Conservation (phyloP, 2,329 filamentous ascomycete genomes). For the Venturia carpophila region DNA sequence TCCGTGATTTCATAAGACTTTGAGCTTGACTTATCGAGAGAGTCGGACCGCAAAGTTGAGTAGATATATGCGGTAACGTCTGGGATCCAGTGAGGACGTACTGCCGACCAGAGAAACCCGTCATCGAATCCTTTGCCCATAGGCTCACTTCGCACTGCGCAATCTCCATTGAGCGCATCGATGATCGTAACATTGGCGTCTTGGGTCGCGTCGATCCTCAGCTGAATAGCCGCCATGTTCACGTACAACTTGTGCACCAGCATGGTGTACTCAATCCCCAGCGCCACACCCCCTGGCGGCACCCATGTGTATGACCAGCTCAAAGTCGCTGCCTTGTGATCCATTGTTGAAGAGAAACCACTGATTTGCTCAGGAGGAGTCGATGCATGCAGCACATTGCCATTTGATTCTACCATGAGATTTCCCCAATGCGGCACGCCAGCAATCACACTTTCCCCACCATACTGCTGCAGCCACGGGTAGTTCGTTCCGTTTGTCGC, state of each 20-base stretch:
- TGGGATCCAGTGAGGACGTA: slow-evolving; percentile 53
- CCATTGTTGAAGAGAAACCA: slow-evolving; percentile 53
- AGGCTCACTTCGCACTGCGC: slow-evolving; percentile 57
- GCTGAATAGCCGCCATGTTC: slow-evolving; percentile 53
- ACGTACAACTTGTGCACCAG: slow-evolving; percentile 57
- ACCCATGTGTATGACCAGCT: slow-evolving; percentile 61
- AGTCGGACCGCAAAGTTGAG: slow-evolving; percentile 44
- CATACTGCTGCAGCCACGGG: slow-evolving; percentile 60
- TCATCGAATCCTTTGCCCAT: slow-evolving; percentile 46
- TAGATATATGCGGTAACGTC: slow-evolving; percentile 57
- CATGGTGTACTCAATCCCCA: slow-evolving; percentile 57
- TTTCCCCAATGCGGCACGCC: slow-evolving; percentile 64
- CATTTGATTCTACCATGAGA: slow-evolving; percentile 49
- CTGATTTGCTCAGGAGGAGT: slow-evolving; percentile 52
- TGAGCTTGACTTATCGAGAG: slow-evolving; percentile 37
- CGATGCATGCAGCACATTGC: slow-evolving; percentile 51
- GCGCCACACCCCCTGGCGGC: slow-evolving; percentile 42
- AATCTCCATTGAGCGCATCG: slow-evolving; percentile 60
- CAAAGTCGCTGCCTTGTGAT: slow-evolving; percentile 55
- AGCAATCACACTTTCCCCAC: slow-evolving; percentile 61
- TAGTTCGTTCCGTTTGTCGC: slow-evolving; percentile 53
- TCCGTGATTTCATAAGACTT: slow-evolving; percentile 38
- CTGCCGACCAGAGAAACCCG: slow-evolving; percentile 54
- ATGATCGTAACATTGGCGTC: slow-evolving; percentile 52
- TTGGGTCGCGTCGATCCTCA: slow-evolving; percentile 49